phyloP scores from a whole-genome alignment of 2,329 filamentous ascomycete species.

The Lachnellula occidentalis region DNA sequence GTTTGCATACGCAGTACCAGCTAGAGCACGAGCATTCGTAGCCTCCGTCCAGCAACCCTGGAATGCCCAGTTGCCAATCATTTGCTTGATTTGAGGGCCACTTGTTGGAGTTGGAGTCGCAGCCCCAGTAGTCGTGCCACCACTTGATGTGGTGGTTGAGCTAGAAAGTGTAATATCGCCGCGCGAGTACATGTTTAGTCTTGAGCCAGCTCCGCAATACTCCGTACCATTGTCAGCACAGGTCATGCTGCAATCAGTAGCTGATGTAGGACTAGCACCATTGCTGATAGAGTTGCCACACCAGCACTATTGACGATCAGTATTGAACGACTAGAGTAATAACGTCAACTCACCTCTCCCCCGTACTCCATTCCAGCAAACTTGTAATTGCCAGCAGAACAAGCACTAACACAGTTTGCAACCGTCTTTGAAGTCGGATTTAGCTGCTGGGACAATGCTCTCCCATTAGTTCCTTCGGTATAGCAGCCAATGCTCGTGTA shows the following conservation, averaged over 20 bases:
- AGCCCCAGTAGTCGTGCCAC: not conserved
- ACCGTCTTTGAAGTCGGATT: slow-evolving; percentile 10
- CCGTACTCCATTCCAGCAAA: slow-evolving; percentile 35
- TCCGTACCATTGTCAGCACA: slow-evolving; percentile 28
- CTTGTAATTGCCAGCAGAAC: slow-evolving; percentile 25
- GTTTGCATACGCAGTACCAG: slow-evolving; percentile 14
- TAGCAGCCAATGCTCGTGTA: slow-evolving; percentile 35
- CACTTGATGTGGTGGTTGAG: not conserved
- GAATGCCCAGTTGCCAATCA: slow-evolving; percentile 22
- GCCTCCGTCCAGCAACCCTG: slow-evolving; percentile 32
- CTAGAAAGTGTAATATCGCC: slow-evolving; percentile 2
- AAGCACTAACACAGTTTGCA: slow-evolving; percentile 17
- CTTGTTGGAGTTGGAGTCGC: slow-evolving; percentile 14
- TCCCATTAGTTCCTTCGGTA: slow-evolving; percentile 26
- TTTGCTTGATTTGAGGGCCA: slow-evolving; percentile 15
- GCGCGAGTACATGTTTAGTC: slow-evolving; percentile 25
- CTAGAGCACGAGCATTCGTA: slow-evolving; percentile 24
- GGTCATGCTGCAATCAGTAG: slow-evolving; percentile 27
- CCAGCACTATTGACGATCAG: slow-evolving; percentile 22
- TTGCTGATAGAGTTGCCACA: slow-evolving; percentile 25
- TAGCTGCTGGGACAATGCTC: slow-evolving; percentile 23
- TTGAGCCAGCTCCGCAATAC: slow-evolving; percentile 30
- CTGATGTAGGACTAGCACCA: slow-evolving; percentile 16
- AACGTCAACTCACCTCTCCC: slow-evolving; percentile 3
- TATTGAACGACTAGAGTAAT: no score